A percentile compares a stretch with the other conserved stretches of the same genome.
Evolutionary conservation across 2,329 filamentous ascomycete genomes (phyloP).

Genomic region (Ilyonectria destructans): DNA sequence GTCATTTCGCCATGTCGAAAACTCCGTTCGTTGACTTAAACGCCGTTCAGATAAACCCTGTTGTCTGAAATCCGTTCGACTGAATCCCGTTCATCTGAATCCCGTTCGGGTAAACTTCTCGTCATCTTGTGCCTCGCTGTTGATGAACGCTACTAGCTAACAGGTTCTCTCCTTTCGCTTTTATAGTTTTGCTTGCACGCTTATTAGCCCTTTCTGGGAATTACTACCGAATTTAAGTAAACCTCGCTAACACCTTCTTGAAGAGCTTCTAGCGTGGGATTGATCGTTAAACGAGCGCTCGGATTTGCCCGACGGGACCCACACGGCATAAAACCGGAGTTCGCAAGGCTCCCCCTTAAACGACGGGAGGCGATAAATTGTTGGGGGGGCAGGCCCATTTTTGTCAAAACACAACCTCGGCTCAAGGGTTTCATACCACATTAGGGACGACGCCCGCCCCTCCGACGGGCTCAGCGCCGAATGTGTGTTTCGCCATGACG

Average conservation of each 20-base stretch:
- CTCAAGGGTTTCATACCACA: conserved; percentile 9
- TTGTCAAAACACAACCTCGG: conserved; percentile 14
- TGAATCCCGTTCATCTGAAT: neutral
- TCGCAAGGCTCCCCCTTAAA: neutral
- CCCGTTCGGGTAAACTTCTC: neutral
- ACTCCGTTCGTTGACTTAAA: conserved; percentile 4
- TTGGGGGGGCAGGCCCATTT: conserved; percentile 17
- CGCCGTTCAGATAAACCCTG: neutral
- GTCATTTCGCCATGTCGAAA: neutral
- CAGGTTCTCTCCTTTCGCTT: neutral
- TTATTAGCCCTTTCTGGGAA: no score
- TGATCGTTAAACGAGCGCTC: neutral
- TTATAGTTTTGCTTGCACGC: neutral
- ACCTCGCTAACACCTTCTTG: neutral
- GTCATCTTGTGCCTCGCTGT: neutral
- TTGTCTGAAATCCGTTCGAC: neutral
- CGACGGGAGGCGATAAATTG: conserved; percentile 22
- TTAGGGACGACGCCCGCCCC: conserved; percentile 16
- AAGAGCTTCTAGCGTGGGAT: neutral
- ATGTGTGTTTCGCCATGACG: conserved; percentile 25
- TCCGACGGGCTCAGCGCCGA: conserved; percentile 10
- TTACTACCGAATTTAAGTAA: no score
- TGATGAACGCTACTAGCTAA: neutral
- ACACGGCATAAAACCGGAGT: conserved; percentile 4
- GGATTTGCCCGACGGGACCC: conserved; percentile 8